Evolutionary conservation across 1,284 basidiomycete genomes (phyloP).

Genomic region (Rhodotorula sp.): DNA sequence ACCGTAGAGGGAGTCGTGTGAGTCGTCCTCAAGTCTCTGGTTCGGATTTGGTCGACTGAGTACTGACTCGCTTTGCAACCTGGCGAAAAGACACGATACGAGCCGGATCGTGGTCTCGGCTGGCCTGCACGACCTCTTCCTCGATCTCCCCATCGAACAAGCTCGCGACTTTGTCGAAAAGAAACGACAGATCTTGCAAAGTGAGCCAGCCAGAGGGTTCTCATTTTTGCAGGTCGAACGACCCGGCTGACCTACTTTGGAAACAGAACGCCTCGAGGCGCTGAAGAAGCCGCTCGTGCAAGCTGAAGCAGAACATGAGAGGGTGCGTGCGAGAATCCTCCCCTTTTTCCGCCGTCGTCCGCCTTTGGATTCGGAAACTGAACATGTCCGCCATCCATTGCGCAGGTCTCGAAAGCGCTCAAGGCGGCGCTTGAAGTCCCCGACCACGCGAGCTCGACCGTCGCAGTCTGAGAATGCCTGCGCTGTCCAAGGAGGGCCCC

Average conservation of each 20-base stretch:
- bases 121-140: constrained; percentile 23
- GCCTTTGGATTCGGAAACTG: no score
- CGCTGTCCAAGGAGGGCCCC: no score
- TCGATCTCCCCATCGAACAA: constrained; percentile 19
- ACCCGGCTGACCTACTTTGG: rapidly evolving
- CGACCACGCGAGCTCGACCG: not conserved
- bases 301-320: constrained; percentile 17
- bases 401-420: constrained; percentile 20
- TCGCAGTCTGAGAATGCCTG: no score
- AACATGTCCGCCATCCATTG: no score
- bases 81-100: constrained; percentile 10
- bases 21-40: not conserved
- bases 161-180: constrained; percentile 18
- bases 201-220: no score
- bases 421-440: constrained; percentile 16
- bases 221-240: no score
- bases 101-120: constrained; percentile 10
- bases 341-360: no score
- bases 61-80: not conserved
- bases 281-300: constrained; percentile 10
- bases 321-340: constrained; percentile 7
- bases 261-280: not conserved
- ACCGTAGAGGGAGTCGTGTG: constrained; percentile 31
- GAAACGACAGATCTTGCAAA: constrained; percentile 9
- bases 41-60: not conserved